These are phyloP conservation scores for Schizosaccharomyces versatilis DNA, from an alignment of 1,139 yeast genomes.

Conservation along the genomic window DNA sequence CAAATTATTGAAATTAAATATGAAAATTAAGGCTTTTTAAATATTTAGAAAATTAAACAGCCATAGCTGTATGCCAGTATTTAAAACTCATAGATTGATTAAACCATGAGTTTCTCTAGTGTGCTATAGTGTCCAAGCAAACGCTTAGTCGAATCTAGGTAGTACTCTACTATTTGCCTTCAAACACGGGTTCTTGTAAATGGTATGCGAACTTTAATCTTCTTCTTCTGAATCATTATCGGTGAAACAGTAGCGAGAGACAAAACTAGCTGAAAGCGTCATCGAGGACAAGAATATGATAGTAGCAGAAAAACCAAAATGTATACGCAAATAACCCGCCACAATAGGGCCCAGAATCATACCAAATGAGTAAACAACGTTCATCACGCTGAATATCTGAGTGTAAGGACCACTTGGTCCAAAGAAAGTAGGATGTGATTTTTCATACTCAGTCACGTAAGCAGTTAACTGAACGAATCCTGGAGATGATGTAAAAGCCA, in stretches of 20 bases:
- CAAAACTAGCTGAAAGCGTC: neutral
- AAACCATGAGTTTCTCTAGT: too few relatives aligned
- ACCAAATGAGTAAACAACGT: conserved; percentile 20
- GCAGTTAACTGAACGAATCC: conserved; percentile 18
- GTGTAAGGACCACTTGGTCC: conserved; percentile 20
- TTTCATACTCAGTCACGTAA: conserved; percentile 15
- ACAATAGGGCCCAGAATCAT: conserved; percentile 20
- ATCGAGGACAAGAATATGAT: neutral
- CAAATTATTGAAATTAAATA: too few relatives aligned
- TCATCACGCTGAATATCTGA: conserved; percentile 21
- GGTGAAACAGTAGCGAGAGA: neutral
- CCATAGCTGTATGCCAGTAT: too few relatives aligned
- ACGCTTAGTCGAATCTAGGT: too few relatives aligned
- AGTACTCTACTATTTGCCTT: too few relatives aligned
- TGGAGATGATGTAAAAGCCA: conserved; percentile 16
- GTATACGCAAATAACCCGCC: conserved; percentile 14
- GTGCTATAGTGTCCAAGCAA: too few relatives aligned
- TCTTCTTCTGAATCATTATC: neutral
- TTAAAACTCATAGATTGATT: too few relatives aligned
- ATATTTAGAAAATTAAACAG: too few relatives aligned
- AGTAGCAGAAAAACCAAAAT: neutral
- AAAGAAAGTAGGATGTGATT: conserved; percentile 17
- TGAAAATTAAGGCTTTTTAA: too few relatives aligned
- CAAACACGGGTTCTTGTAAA: too few relatives aligned
- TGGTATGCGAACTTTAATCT: neutral